phyloP scores from a whole-genome alignment of 2,329 filamentous ascomycete species.

The Sphaerostilbella broomeana region DNA sequence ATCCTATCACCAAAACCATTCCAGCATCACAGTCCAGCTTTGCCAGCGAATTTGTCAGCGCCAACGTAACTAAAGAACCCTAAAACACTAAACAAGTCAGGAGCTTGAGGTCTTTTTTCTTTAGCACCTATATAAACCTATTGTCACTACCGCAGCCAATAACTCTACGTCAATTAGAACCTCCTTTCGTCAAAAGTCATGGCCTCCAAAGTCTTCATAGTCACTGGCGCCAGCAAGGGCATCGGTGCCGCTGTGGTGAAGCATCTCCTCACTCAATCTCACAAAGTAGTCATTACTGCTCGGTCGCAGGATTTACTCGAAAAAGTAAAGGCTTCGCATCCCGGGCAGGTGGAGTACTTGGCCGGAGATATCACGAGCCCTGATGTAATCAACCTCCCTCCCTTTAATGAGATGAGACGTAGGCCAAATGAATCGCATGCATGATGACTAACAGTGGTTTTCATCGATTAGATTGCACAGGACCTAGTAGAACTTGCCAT shows the following conservation, averaged over 20 bases:
- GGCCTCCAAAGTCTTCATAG: conserved; percentile 60
- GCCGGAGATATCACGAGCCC: conserved; percentile 48
- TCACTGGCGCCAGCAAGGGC: conserved; percentile 60
- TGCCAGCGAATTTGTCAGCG: too few relatives aligned
- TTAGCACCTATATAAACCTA: too few relatives aligned
- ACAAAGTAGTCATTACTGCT: conserved; percentile 55
- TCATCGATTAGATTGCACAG: conserved; percentile 46
- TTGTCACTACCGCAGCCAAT: too few relatives aligned
- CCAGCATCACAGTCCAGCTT: too few relatives aligned
- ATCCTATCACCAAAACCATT: too few relatives aligned
- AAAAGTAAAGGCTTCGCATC: conserved; percentile 44
- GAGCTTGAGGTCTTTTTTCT: too few relatives aligned
- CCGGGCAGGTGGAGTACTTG: conserved; percentile 49
- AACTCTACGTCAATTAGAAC: too few relatives aligned
- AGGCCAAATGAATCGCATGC: too few relatives aligned
- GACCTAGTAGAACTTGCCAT: conserved; percentile 61
- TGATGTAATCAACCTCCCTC: conserved; percentile 31
- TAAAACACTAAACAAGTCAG: too few relatives aligned
- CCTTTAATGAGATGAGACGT: too few relatives aligned
- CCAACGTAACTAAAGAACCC: too few relatives aligned
- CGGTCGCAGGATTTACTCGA: conserved; percentile 45
- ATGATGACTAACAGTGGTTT: too few relatives aligned
- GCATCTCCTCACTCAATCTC: conserved; percentile 43
- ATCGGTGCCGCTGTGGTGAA: conserved; percentile 52
- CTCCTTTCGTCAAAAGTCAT: conserved; percentile 28